Conservation (phyloP, 1,284 basidiomycete genomes). For the Coniophora puteana region DNA sequence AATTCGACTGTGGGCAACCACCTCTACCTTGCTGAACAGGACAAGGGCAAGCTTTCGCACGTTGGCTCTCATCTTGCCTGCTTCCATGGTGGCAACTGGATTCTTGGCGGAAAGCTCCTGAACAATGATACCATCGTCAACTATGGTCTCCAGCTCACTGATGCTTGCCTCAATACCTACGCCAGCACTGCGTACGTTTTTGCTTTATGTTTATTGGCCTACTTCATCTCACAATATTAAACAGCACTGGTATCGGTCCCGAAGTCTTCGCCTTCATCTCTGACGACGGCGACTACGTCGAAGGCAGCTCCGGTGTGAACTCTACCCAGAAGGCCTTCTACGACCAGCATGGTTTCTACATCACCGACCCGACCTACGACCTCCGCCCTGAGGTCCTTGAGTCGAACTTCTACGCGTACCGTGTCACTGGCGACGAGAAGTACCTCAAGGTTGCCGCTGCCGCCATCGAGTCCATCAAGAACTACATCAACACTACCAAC, state of each 20-base stretch:
- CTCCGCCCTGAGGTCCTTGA: conserved; percentile 72
- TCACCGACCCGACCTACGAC: conserved; percentile 44
- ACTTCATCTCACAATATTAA: background rate
- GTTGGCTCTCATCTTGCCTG: conserved; percentile 69
- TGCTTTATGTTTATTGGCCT: background rate
- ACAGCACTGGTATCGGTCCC: conserved; percentile 70
- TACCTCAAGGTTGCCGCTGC: conserved; percentile 35
- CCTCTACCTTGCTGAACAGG: conserved; percentile 57
- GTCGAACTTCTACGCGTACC: conserved; percentile 76
- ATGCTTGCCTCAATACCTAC: conserved; percentile 77
- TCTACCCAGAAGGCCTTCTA: conserved; percentile 45
- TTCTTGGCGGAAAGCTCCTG: conserved; percentile 60
- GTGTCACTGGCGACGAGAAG: conserved; percentile 54
- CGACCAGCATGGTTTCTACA: conserved; percentile 60
- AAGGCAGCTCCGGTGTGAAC: conserved; percentile 31
- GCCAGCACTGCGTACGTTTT: conserved; percentile 56
- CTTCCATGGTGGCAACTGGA: conserved; percentile 71
- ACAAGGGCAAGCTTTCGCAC: conserved; percentile 41
- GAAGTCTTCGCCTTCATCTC: conserved; percentile 61
- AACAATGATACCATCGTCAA: conserved; percentile 68
- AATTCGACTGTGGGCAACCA: conserved; percentile 59
- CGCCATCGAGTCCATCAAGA: conserved; percentile 38
- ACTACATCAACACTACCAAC: conserved; percentile 39
- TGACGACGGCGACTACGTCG: conserved; percentile 54
- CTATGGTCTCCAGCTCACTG: conserved; percentile 54